Base-by-base conservation (phyloP, 2,329 filamentous ascomycete species). In the Alternaria gaisen region DNA sequence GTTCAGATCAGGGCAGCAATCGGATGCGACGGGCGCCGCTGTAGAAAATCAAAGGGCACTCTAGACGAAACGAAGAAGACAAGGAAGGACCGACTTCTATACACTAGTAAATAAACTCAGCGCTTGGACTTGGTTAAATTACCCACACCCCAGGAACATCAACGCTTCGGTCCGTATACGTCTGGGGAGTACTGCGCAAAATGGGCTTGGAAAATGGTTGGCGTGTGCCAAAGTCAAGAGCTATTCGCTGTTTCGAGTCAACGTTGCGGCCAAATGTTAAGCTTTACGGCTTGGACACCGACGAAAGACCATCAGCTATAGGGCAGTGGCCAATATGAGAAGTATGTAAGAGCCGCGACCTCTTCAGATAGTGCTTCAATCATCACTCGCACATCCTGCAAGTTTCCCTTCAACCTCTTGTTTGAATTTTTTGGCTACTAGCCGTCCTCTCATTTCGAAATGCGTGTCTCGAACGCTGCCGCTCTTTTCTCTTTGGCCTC, bases 371-470 rank as follows among this genome's bases (percentile, higher is more conserved):
- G 5, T 20, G 40, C 9, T 4, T 32, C 22, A 34, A 36, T 24
- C 11, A 24, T 16, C 22, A 24, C 18, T 36, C 44, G 43, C 55
- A 38, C 20, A 40, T 41, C 32, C 22, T 47, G 28, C 34, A 43
- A 46, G 28, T 30, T 51, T 53, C 38, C 52, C 28, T 58, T 30
- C 20, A 52, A 50, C 50, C 34, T 53, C 28, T 22, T 32, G 38
- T 26, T 61, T 61, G 43, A 55, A 53, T 41, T 60, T 44, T 42
- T 59, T 63, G 53, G 53, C 52, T 54, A 20, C 41, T 46, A 63
- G 68, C 69, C 66, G 66, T 71, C 69, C 69, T 62, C 34, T 71
- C 69, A 42, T 24, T 71, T 69, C 58, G 64, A 61, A 1, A 71
- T 71, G 69, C 69, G 63, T 61, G 63, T 67, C 54, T 60, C 63